These are phyloP conservation scores for Coprinopsis strossmayeri DNA, from an alignment of 768 basidiomycete species.

Conservation along the genomic window DNA sequence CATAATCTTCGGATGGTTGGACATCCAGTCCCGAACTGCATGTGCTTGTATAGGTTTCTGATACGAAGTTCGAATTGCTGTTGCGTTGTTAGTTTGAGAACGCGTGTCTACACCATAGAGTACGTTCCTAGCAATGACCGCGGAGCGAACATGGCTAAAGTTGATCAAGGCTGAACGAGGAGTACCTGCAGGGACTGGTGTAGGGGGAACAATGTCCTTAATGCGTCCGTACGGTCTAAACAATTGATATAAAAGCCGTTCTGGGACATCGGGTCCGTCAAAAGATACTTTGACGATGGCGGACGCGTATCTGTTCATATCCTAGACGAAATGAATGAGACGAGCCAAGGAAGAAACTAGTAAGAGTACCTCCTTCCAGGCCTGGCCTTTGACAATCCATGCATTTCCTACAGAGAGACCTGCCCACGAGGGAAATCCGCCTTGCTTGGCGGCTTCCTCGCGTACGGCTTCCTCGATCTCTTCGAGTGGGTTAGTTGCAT, in stretches of 20 bases:
- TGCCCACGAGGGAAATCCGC: conserved; percentile 59
- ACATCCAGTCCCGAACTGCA: conserved; percentile 70
- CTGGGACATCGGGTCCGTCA: conserved; percentile 82
- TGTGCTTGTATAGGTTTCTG: conserved; percentile 61
- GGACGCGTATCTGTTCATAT: conserved; percentile 79
- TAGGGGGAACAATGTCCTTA: conserved; percentile 52
- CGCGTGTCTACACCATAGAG: conserved; percentile 52
- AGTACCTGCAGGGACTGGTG: conserved; percentile 56
- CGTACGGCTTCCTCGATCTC: conserved; percentile 45
- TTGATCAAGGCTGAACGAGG: conserved; percentile 59
- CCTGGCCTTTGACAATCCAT: conserved; percentile 72
- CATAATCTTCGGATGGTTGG: conserved; percentile 80
- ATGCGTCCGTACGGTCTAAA: conserved; percentile 82
- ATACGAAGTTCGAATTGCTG: conserved; percentile 48
- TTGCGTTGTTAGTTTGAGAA: conserved; percentile 27
- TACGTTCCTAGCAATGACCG: conserved; percentile 79
- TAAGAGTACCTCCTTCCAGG: conserved; percentile 67
- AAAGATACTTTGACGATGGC: conserved; percentile 70
- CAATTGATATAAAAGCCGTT: conserved; percentile 72
- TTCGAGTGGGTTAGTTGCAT: conserved; percentile 27
- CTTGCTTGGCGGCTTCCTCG: conserved; percentile 36
- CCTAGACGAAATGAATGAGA: conserved; percentile 35
- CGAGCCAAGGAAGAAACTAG: neutral
- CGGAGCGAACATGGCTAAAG: conserved; percentile 59
- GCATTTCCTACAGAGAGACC: conserved; percentile 44